Evolutionary conservation across 441 rosid species (phyloP).

Genomic region (Pelargonium citronellum): DNA sequence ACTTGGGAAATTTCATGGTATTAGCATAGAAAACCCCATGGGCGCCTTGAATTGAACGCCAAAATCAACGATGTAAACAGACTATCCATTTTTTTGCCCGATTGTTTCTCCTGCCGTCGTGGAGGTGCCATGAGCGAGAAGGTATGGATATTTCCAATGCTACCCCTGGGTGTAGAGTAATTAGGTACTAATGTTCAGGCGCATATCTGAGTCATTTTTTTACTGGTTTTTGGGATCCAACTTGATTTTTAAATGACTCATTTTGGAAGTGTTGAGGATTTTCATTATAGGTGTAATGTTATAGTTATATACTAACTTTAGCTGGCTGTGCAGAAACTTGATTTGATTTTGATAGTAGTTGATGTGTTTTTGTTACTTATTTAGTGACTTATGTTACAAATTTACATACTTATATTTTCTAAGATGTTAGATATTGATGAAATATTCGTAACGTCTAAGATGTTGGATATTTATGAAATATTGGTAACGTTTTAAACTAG

Average conservation of each 20-base stretch:
- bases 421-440: no score
- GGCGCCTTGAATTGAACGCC: slow-evolving; percentile 21
- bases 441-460: no score
- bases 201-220: slow-evolving; percentile 30
- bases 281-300: slow-evolving; percentile 21
- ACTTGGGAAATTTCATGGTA: slow-evolving; percentile 24
- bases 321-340: slow-evolving; percentile 39
- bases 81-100: slow-evolving; percentile 23
- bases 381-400: no score
- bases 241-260: slow-evolving; percentile 40
- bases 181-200: slow-evolving; percentile 47
- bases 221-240: slow-evolving; percentile 25
- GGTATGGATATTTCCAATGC: slow-evolving; percentile 23
- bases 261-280: slow-evolving; percentile 28
- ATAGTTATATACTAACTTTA: slow-evolving; percentile 19
- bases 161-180: slow-evolving; percentile 37
- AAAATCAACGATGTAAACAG: slow-evolving; percentile 27
- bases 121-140: slow-evolving; percentile 16
- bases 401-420: no score
- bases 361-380: no score
- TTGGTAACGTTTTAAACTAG: no score
- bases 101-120: slow-evolving; percentile 28
- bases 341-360: no score
- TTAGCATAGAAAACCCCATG: slow-evolving; percentile 24
- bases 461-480: no score